phyloP scores from a whole-genome alignment of 208 protist genomes.

The Jaenimonas drosophilae region DNA sequence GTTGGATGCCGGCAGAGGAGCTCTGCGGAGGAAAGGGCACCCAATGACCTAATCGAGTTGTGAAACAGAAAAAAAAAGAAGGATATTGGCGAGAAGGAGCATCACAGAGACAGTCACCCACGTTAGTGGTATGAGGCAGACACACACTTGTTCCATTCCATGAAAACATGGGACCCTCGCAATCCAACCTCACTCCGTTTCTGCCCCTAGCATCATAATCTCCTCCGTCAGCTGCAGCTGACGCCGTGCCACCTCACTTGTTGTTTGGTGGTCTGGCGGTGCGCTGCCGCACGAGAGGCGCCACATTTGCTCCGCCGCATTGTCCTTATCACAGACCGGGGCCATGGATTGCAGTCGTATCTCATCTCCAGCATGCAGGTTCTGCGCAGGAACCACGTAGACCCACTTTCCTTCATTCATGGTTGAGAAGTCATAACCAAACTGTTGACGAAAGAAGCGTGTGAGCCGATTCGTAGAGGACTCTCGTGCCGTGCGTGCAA shows the following conservation, averaged over 20 bases:
- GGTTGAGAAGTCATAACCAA: constrained; percentile 44
- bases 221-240: constrained; percentile 33
- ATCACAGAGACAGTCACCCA: no score
- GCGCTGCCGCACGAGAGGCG: constrained; percentile 61
- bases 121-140: no score
- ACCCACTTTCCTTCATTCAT: constrained; percentile 48
- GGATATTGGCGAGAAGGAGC: no score
- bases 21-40: no score
- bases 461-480: constrained; percentile 29
- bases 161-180: no score
- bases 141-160: no score
- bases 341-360: constrained; percentile 79
- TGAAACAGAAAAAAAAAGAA: neutral
- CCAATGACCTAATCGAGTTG: neutral
- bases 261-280: constrained; percentile 53
- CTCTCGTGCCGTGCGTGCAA: constrained; percentile 43
- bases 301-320: constrained; percentile 82
- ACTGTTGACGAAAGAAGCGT: constrained; percentile 31
- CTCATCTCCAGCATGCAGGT: constrained; percentile 58
- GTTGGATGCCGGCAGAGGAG: no score
- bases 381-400: constrained; percentile 51
- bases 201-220: constrained; percentile 26
- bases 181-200: neutral
- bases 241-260: constrained; percentile 24
- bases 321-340: constrained; percentile 75